phyloP scores from a whole-genome alignment of 306 rosid genomes.

The Ormosia emarginata region DNA sequence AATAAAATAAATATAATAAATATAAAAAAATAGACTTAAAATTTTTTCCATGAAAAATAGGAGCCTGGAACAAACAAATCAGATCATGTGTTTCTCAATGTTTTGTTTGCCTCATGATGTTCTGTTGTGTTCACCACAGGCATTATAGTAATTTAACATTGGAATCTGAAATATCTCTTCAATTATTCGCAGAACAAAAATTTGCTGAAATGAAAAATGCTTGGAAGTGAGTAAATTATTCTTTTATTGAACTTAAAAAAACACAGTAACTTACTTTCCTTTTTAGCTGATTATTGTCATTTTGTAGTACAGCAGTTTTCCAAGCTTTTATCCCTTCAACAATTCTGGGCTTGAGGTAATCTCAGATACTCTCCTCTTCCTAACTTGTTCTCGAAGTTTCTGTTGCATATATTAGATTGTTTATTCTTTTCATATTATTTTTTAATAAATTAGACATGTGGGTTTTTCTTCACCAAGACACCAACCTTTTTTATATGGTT shows the following conservation, averaged over 20 bases:
- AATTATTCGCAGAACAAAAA: background rate
- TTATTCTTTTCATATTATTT: background rate
- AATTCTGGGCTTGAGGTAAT: constrained; percentile 20
- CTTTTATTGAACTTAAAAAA: constrained; percentile 38
- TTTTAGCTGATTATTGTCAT: background rate
- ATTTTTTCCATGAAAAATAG: background rate
- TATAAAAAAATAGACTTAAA: too few species aligned
- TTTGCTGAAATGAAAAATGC: background rate
- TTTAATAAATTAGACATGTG: constrained; percentile 36
- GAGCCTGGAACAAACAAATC: background rate
- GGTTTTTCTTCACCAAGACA: constrained; percentile 11
- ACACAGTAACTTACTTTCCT: constrained; percentile 16
- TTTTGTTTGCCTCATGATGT: background rate
- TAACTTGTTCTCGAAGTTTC: background rate
- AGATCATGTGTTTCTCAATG: background rate
- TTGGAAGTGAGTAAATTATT: constrained; percentile 30
- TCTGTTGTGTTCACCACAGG: background rate
- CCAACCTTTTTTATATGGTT: constrained; percentile 20
- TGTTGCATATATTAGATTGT: background rate
- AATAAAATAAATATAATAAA: too few species aligned
- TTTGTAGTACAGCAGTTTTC: background rate
- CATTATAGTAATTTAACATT: background rate
- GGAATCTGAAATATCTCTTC: background rate
- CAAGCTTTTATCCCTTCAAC: background rate
- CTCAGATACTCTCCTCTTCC: constrained; percentile 19